A percentile compares a stretch with the other conserved stretches of the same genome.
These are phyloP conservation scores for Pseudozyma tsukubaensis DNA, from an alignment of 1,284 basidiomycete species.

Conservation along the genomic window DNA sequence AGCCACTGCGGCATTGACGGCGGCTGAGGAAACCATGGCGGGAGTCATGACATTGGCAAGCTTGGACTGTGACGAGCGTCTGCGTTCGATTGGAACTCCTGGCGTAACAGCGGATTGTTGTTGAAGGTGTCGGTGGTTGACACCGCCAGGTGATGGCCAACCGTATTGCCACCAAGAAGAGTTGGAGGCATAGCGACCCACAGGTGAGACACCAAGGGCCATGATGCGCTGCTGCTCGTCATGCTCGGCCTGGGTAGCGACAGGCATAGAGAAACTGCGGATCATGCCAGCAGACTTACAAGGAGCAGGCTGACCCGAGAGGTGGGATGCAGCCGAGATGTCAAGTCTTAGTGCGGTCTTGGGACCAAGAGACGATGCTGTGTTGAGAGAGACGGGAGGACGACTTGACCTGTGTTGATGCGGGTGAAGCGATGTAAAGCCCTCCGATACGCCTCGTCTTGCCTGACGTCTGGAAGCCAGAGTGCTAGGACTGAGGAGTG, in stretches of 20 bases:
- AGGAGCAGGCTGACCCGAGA: conserved; percentile 8
- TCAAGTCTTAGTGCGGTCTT: conserved; percentile 35
- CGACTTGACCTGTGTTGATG: conserved; percentile 10
- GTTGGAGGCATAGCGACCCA: conserved; percentile 22
- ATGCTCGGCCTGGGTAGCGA: conserved; percentile 57
- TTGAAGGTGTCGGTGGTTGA: conserved; percentile 36
- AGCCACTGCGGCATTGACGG: too few relatives aligned
- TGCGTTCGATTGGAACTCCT: conserved; percentile 16
- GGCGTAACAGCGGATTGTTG: conserved; percentile 8
- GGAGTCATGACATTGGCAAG: conserved; percentile 23
- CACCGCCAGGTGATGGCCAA: conserved; percentile 44
- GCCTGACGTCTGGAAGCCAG: conserved; percentile 37
- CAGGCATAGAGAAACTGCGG: conserved; percentile 60
- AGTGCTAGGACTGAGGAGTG: conserved; percentile 1
- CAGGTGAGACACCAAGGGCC: conserved; percentile 43
- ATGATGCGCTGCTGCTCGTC: conserved; percentile 56
- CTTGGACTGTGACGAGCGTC: conserved; percentile 30
- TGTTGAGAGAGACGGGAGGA: conserved; percentile 1
- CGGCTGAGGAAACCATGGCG: neutral
- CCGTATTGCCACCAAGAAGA: conserved; percentile 51
- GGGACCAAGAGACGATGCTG: conserved; percentile 8
- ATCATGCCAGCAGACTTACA: conserved; percentile 47
- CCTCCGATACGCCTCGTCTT: conserved; percentile 34
- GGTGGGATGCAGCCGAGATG: conserved; percentile 29
- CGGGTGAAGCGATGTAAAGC: conserved; percentile 11